Conservation (phyloP, 2,329 filamentous ascomycete genomes). For the Chrysoporthe cubensis region DNA sequence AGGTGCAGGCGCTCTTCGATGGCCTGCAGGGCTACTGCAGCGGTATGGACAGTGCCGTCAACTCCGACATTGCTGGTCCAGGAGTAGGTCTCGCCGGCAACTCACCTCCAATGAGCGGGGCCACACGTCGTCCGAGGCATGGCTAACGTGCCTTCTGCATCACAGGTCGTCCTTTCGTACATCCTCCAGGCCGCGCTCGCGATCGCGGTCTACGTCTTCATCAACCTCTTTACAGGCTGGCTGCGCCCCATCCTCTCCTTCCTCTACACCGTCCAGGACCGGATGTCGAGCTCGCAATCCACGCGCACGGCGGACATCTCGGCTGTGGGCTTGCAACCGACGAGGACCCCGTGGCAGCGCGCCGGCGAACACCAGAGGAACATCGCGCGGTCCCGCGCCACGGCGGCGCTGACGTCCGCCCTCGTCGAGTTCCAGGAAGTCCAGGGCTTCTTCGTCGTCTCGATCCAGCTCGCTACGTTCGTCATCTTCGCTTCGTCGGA, state of each 20-base stretch:
- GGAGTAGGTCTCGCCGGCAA: slow-evolving; percentile 14
- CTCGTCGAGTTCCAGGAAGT: slow-evolving; percentile 36
- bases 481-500: slow-evolving; percentile 28
- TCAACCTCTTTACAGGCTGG: slow-evolving; percentile 23
- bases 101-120: background rate
- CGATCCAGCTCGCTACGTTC: slow-evolving; percentile 33
- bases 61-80: slow-evolving; percentile 25
- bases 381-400: slow-evolving; percentile 27
- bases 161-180: slow-evolving; percentile 25
- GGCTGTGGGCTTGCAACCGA: background rate
- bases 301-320: slow-evolving; percentile 7
- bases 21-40: slow-evolving; percentile 18
- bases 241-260: slow-evolving; percentile 20
- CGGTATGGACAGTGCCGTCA: slow-evolving; percentile 20
- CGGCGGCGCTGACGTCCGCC: slow-evolving; percentile 28
- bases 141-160: background rate
- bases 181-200: slow-evolving; percentile 25
- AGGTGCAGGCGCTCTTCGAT: slow-evolving; percentile 16
- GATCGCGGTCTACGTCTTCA: slow-evolving; percentile 24
- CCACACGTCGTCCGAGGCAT: background rate
- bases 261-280: slow-evolving; percentile 22
- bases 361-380: slow-evolving; percentile 24
- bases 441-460: slow-evolving; percentile 33
- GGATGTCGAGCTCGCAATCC: background rate
- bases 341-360: slow-evolving; percentile 11